Evolutionary conservation across 441 rosid species (phyloP), one percentile per base, ranked within the genome.

Genomic region (Erodium moschatum): DNA sequence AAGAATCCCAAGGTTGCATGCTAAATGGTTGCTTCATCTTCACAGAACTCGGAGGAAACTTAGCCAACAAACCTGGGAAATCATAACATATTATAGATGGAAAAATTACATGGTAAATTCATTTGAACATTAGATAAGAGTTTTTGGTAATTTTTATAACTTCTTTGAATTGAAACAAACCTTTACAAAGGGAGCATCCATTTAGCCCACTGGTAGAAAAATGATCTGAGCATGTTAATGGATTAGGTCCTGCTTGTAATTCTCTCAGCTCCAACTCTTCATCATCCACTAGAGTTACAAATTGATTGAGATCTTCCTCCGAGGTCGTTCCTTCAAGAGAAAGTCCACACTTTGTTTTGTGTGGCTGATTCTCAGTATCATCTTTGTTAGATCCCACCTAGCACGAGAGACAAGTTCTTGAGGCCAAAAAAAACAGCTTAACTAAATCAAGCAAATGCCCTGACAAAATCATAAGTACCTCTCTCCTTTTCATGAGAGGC

Each of bases 201-300:
- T 66, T 72, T 48, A 69, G 72, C 52, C 81, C 82, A 70, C 80
- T 80, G 65, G 85, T 72, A 74, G 85, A 68, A 81, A 81, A 81
- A 78, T 94, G 89, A 69, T 85, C 85, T 62, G 87, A 83, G 79
- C 94, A 86, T 50, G 82, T 66, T 63, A 78, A 66, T 16, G 86
- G 82, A 83, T 82, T 82, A 21, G 81, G 78, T 72, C 93, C 88
- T 65, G 89, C 88, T 74, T 76, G 92, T 71, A 81, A 77, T 79
- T 86, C 96, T 77, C 90, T 85, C 80, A 86, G 77, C 83, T 94
- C 98, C 76, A 94, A 71, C 69, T 88, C 94, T 81, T 94, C 98
- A 69, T 94, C 97, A 80, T 94, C 98, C 71, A 81, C 82, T 74
- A 89, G 83, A 78, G 78, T 68, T 6, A 75, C 76, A 69, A 73